Evolutionary conservation across 192 early-diverging fungal species (phyloP), one percentile per base, ranked within the genome.

Genomic region (Ramicandelaber brevisporus): DNA sequence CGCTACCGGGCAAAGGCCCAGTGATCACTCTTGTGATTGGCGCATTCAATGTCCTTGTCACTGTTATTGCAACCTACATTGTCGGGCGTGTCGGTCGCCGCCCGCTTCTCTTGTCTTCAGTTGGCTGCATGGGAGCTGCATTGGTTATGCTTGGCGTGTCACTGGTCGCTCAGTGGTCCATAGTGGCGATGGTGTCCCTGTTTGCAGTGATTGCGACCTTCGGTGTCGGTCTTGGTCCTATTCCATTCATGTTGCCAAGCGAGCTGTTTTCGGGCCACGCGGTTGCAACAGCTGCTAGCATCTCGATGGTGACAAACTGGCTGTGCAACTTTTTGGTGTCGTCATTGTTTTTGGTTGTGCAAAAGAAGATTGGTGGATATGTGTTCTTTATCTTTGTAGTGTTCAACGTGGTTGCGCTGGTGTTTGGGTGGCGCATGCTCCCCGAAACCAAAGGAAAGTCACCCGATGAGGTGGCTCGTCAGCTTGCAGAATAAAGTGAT

Each of bases 1-100:
- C 68, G 4, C 48, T 73, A 6, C 72, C 76, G 13, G 55, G 55
- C 13, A 65, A 59, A 5, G 59, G 61, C 9, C 64, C 55, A 23
- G 49, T 69, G 28, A 64, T 90, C 25, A 85, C 86, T 0, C 55
- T 83, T 19, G 68, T 68, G 20, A 71, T 90, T 24, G 71, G 68
- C 19, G 58, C 70, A 5, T 52, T 84, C 32, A 82, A 82, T 29
- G 40, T 70, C 0, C 23, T 72, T 16, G 70, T 72, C 38, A 86
- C 82, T 0, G 20, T 83, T 5, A 36, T 80, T 1, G 72, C 80
- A 0, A 68, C 70, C 22, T 41, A 45, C 9, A 31, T 83, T 15
- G 68, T 90, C 50, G 86, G 86, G 33, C 63, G 51, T 21, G 29
- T 73, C 0, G 75, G 78, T 2, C 65, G 86, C 2, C 64, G 73